Percentiles rank a stretch among this genome's conserved stretches.
phyloP scores from a whole-genome alignment of 805 yeast genomes.

The Candida cerambycidarum region DNA sequence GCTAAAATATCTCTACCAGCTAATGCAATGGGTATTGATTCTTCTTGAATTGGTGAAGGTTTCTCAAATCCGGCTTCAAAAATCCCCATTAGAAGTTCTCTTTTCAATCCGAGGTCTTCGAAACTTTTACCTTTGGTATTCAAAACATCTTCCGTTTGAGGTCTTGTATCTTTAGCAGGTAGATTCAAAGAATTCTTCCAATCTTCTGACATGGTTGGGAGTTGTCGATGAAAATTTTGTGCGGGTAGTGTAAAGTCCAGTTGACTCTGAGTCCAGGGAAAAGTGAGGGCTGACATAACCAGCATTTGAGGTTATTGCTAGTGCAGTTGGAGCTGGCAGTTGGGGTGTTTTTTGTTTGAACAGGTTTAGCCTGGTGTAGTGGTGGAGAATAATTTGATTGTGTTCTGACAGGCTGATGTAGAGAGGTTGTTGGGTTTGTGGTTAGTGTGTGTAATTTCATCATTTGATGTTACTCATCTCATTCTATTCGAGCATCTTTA shows the following conservation, averaged over 20 bases:
- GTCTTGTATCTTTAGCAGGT: constrained; percentile 87
- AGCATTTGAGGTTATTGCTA: too few relatives aligned
- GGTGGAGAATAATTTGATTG: too few relatives aligned
- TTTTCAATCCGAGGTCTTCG: constrained; percentile 87
- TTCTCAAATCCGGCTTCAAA: constrained; percentile 98
- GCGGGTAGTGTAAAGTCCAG: not conserved
- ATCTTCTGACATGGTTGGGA: constrained; percentile 10
- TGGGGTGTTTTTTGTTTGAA: too few relatives aligned
- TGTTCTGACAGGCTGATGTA: too few relatives aligned
- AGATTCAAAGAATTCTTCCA: constrained; percentile 77
- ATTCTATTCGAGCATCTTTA: too few relatives aligned
- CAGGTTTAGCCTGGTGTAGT: too few relatives aligned
- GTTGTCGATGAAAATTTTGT: constrained; percentile 7
- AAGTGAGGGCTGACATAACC: too few relatives aligned
- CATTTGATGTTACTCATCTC: too few relatives aligned
- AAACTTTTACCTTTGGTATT: constrained; percentile 87
- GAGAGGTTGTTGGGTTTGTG: too few relatives aligned
- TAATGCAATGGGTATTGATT: constrained; percentile 91
- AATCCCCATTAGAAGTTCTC: constrained; percentile 96
- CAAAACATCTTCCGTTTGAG: constrained; percentile 94
- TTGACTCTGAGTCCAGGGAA: not conserved
- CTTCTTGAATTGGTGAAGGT: constrained; percentile 98
- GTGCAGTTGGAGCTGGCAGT: too few relatives aligned
- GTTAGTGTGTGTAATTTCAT: too few relatives aligned
- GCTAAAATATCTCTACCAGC: constrained; percentile 96